These are phyloP conservation scores for Cornus kousa DNA, from an alignment of 148 eudicot genomes.

Conservation along the genomic window DNA sequence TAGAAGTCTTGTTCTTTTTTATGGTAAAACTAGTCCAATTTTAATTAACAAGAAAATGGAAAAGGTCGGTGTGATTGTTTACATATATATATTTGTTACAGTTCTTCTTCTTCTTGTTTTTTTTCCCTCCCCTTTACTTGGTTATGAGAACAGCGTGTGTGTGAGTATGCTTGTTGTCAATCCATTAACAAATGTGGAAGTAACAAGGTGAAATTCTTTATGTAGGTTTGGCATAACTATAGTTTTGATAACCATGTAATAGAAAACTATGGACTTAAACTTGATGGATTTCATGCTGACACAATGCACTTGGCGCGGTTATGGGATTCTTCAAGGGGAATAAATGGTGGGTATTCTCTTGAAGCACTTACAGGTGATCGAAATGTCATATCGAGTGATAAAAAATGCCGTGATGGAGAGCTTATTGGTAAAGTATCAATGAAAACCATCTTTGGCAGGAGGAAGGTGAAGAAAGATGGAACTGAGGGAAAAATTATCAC, in stretches of 20 bases:
- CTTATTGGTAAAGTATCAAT: conserved; percentile 81
- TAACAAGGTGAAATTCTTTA: background rate
- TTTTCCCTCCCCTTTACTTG: background rate
- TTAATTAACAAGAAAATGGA: too few species aligned
- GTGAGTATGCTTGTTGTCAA: background rate
- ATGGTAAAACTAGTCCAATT: background rate
- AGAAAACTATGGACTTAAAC: conserved; percentile 76
- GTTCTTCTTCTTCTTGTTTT: background rate
- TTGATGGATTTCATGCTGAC: conserved; percentile 94
- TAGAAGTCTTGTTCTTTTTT: background rate
- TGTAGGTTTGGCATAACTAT: conserved; percentile 99
- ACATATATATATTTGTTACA: too few species aligned
- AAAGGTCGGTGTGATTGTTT: too few species aligned
- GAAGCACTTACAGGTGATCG: conserved; percentile 84
- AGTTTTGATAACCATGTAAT: conserved; percentile 93
- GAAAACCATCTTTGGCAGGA: conserved; percentile 86
- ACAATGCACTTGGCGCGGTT: conserved; percentile 99
- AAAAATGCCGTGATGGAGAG: conserved; percentile 33
- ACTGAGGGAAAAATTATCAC: conserved; percentile 68
- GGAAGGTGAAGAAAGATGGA: conserved; percentile 80
- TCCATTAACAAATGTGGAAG: background rate
- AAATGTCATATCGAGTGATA: conserved; percentile 46
- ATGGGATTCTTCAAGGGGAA: conserved; percentile 86
- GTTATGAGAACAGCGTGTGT: background rate
- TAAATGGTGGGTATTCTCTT: conserved; percentile 87